phyloP scores from a whole-genome alignment of 1,139 yeast genomes.

The Magnusiomyces tetraspermus region DNA sequence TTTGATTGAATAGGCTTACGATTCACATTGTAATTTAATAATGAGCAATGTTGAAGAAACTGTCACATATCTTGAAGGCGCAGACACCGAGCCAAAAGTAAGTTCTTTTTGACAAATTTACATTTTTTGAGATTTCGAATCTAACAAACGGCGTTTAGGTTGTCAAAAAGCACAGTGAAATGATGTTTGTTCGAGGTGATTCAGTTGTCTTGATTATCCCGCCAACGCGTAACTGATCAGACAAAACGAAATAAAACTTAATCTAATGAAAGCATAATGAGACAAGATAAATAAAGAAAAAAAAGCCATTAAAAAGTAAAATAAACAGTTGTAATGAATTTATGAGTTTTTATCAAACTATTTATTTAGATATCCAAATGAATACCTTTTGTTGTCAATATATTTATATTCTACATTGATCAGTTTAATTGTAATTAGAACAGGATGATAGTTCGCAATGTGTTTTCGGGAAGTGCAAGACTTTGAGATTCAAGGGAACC shows the following conservation, averaged over 20 bases:
- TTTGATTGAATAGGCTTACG: constrained; percentile 57
- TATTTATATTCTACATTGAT: too few relatives aligned
- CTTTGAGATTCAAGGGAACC: too few relatives aligned
- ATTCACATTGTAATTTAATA: constrained; percentile 93
- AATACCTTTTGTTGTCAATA: too few relatives aligned
- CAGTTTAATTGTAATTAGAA: too few relatives aligned
- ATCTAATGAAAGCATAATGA: too few relatives aligned
- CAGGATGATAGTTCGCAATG: too few relatives aligned
- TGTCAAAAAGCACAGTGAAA: constrained; percentile 60
- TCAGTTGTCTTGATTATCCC: constrained; percentile 72
- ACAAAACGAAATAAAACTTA: too few relatives aligned
- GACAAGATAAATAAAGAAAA: neutral
- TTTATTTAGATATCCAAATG: too few relatives aligned
- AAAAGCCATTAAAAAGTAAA: neutral
- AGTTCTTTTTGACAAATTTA: constrained; percentile 11
- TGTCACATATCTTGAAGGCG: constrained; percentile 46
- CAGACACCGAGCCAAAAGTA: constrained; percentile 37
- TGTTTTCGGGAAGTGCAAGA: too few relatives aligned
- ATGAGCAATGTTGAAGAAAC: constrained; percentile 88
- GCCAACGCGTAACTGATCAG: constrained; percentile 16
- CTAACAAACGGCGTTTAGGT: constrained; percentile 25
- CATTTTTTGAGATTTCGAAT: neutral
- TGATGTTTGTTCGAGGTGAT: constrained; percentile 95
- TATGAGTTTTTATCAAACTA: too few relatives aligned
- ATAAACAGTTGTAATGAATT: too few relatives aligned